Evolutionary conservation across 2,329 filamentous ascomycete species (phyloP), one percentile per base, ranked within the genome.

Genomic region (Trichoderma sp.): DNA sequence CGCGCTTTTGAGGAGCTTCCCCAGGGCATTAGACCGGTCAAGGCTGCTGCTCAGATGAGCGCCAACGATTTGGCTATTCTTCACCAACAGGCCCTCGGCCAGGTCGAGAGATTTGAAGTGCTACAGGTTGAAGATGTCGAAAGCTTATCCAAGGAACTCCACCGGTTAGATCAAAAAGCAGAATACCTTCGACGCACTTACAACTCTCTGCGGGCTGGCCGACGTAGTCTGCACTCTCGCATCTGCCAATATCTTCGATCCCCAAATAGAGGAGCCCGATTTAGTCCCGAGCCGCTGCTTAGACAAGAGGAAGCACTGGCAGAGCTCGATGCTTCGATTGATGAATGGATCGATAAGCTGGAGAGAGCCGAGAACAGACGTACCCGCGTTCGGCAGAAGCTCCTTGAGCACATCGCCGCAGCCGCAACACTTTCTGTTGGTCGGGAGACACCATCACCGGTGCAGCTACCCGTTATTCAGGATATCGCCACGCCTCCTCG

Each of bases 341-440:
- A 94, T 74, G 91, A 93, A 76, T 94, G 92, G 90, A 88, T 92
- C 59, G 84, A 81, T 73, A 94, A 94, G 80, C 85, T 94, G n/a
- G 92, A 94, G 75, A 86, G 90, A 71, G 90, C 91, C 11, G 92
- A 95, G 78, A 93, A 94, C 76, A 85, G 92, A 75, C 88, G 91
- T 51, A 90, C 89, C 18, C 85, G 90, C 7, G 88, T 95, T 55
- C 87, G 91, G 46, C 91, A 94, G 77, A 95, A 94, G 83, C 83
- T 95, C 14, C 85, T 95, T 4, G 91, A 95, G 79, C 92, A 95
- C 75, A 89, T 94, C 64, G 91, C 92, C 58, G 92, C 91, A 18
- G 90, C 91, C 2, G 81, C 87, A 63, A 87, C 86, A 7, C 81
- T 91, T 14, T 77, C 81, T 37, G 59, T 76, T 55, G 70, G 73